A percentile compares a stretch with the other conserved stretches of the same genome.
Conservation (phyloP, 2,329 filamentous ascomycete genomes). For the Pseudogymnoascus sp. region DNA sequence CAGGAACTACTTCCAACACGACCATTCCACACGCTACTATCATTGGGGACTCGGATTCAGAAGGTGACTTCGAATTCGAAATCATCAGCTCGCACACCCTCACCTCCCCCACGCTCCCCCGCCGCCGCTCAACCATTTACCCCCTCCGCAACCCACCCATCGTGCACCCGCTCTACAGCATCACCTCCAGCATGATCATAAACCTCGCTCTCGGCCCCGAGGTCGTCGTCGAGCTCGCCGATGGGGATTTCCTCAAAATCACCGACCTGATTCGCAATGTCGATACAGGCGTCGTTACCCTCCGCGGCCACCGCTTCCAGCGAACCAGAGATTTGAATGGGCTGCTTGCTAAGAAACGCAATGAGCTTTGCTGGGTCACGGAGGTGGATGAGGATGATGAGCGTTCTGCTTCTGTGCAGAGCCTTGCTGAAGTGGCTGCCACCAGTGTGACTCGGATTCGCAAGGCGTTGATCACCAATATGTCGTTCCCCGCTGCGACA, state of each 20-base stretch:
- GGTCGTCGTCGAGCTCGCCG: conserved; percentile 15
- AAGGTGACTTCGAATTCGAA: background rate
- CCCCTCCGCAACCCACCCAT: background rate
- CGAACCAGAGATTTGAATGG: conserved; percentile 28
- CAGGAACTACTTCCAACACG: background rate
- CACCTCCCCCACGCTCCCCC: background rate
- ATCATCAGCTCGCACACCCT: background rate
- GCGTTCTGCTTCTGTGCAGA: conserved; percentile 28
- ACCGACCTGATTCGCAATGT: conserved; percentile 27
- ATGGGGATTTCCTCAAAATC: conserved; percentile 9
- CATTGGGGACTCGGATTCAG: background rate
- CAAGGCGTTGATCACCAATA: background rate
- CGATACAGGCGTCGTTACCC: conserved; percentile 18
- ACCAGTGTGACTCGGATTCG: conserved; percentile 25
- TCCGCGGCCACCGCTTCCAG: conserved; percentile 34
- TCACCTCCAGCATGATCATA: background rate
- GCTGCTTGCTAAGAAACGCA: conserved; percentile 30
- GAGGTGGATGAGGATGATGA: conserved; percentile 33
- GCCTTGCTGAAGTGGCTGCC: conserved; percentile 36
- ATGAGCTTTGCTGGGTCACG: conserved; percentile 39
- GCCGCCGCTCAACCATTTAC: background rate
- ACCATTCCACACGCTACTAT: background rate
- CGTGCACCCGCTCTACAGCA: background rate
- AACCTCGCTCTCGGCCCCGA: background rate
- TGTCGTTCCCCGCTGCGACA: background rate